A percentile compares a stretch with the other conserved stretches of the same genome.
phyloP scores from a whole-genome alignment of 2,329 filamentous ascomycete species.

The Hypoxylon sp. region DNA sequence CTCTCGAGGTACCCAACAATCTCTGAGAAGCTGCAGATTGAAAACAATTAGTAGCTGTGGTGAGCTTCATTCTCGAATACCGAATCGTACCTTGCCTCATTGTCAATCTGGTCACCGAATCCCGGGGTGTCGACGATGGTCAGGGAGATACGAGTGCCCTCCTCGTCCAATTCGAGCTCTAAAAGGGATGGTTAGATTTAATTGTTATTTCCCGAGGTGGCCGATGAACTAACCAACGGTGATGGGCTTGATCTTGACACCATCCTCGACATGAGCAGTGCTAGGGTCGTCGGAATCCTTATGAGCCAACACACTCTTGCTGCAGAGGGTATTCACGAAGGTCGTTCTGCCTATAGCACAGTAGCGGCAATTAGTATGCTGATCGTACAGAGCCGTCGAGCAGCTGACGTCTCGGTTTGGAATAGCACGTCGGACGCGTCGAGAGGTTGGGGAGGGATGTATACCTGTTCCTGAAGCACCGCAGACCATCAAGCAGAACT shows the following conservation, averaged over 20 bases:
- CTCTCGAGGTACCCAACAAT: constrained; percentile 98
- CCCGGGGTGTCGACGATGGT: constrained; percentile 99
- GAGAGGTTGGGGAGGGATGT: constrained; percentile 52
- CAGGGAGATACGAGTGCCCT: constrained; percentile 96
- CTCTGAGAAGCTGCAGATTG: constrained; percentile 82
- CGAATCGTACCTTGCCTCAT: constrained; percentile 86
- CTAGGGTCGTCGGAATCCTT: constrained; percentile 94
- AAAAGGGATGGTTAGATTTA: constrained; percentile 47
- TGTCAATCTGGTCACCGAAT: constrained; percentile 99
- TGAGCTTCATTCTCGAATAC: background rate
- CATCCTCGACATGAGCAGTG: constrained; percentile 93
- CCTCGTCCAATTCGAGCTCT: constrained; percentile 97
- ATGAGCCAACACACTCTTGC: constrained; percentile 89
- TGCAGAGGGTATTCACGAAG: constrained; percentile 99
- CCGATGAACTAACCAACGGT: constrained; percentile 82
- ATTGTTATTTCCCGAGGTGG: constrained; percentile 3
- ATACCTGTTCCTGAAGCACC: constrained; percentile 98
- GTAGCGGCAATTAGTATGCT: constrained; percentile 26
- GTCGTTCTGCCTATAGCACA: constrained; percentile 84
- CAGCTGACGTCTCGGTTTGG: background rate
- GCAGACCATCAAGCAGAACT: constrained; percentile 99
- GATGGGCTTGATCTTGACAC: constrained; percentile 98
- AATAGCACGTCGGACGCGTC: constrained; percentile 38
- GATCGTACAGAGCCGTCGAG: constrained; percentile 19
- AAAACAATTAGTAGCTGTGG: constrained; percentile 23